Evolutionary conservation across 2,329 filamentous ascomycete species (phyloP).

Genomic region (Chaetomium olivaceum): DNA sequence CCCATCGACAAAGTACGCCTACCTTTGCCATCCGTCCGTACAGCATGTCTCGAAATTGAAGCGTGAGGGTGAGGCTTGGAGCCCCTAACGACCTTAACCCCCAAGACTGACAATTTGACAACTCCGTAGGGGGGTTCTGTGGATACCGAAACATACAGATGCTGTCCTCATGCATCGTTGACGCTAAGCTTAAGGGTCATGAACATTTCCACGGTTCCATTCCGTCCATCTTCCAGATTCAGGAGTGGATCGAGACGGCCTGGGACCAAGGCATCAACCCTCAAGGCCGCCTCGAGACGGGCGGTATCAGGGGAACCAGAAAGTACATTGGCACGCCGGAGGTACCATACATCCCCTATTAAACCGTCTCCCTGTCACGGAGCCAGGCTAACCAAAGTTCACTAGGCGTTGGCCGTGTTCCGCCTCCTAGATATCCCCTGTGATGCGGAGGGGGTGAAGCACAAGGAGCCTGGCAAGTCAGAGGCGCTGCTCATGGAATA

Average conservation of each 20-base stretch:
- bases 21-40: constrained; percentile 74
- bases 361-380: not conserved
- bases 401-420: constrained; percentile 76
- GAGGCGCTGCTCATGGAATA: constrained; percentile 62
- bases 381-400: not conserved
- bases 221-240: constrained; percentile 78
- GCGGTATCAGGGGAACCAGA: constrained; percentile 80
- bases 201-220: constrained; percentile 61
- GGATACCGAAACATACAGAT: constrained; percentile 96
- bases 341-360: constrained; percentile 46
- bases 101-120: not conserved
- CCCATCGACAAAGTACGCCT: constrained; percentile 65
- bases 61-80: constrained; percentile 58
- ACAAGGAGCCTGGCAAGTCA: constrained; percentile 48
- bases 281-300: constrained; percentile 75
- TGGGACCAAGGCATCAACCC: constrained; percentile 85
- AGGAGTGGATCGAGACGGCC: constrained; percentile 81
- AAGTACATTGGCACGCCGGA: constrained; percentile 96
- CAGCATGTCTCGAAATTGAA: constrained; percentile 79
- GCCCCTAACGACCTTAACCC: not conserved
- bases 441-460: constrained; percentile 61
- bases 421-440: constrained; percentile 66
- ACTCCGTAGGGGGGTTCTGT: constrained; percentile 73
- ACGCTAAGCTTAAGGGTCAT: constrained; percentile 55
- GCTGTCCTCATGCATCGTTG: constrained; percentile 76